phyloP scores from a whole-genome alignment of 306 rosid genomes.

The Quercus wislizeni region DNA sequence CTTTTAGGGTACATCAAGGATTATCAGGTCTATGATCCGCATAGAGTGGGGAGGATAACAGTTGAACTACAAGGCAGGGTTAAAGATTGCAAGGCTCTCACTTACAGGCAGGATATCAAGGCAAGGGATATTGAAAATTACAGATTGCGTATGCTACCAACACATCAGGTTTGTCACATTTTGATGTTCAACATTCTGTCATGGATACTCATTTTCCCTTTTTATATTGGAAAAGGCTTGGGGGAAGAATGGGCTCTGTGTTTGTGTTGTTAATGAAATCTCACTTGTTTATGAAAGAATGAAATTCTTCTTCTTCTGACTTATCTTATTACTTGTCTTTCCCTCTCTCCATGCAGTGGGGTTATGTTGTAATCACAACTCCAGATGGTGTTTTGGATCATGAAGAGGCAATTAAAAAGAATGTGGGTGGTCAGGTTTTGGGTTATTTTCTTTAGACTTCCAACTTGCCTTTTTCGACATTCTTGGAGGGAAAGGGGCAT shows the following conservation, averaged over 20 bases:
- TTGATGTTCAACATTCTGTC: background rate
- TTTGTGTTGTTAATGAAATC: background rate
- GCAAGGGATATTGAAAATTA: slow-evolving; percentile 73
- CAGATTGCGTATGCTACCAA: slow-evolving; percentile 61
- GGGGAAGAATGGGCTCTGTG: background rate
- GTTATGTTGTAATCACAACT: slow-evolving; percentile 88
- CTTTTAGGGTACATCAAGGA: slow-evolving; percentile 72
- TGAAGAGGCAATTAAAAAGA: slow-evolving; percentile 70
- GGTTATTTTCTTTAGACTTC: slow-evolving; percentile 65
- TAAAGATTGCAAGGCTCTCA: slow-evolving; percentile 72
- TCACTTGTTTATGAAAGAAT: background rate
- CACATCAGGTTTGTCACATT: slow-evolving; percentile 61
- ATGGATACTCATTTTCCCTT: background rate
- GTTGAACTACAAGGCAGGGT: slow-evolving; percentile 91
- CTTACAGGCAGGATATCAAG: slow-evolving; percentile 69
- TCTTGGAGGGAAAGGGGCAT: background rate
- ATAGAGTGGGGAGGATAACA: slow-evolving; percentile 84
- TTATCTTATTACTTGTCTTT: background rate
- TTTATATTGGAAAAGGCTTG: background rate
- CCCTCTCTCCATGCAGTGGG: slow-evolving; percentile 71
- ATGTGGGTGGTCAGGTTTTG: slow-evolving; percentile 82
- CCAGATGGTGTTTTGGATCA: slow-evolving; percentile 97
- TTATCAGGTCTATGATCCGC: slow-evolving; percentile 76
- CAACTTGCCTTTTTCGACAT: background rate
- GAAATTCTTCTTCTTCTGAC: background rate